A percentile compares a stretch with the other conserved stretches of the same genome.
Conservation (phyloP, 2,329 filamentous ascomycete species). For the Neofusicoccum ribis region DNA sequence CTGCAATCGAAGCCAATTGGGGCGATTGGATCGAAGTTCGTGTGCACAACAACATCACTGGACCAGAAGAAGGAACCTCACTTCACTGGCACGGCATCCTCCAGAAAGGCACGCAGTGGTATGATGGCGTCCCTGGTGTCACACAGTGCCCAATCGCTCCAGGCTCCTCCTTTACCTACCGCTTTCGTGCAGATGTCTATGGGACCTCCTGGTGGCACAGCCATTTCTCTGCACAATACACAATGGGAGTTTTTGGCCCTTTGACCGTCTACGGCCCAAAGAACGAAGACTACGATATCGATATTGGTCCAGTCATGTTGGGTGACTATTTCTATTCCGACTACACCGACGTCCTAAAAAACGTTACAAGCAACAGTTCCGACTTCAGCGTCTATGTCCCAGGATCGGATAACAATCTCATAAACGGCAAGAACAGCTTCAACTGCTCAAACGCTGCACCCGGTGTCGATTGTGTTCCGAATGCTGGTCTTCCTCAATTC, state of each 20-base stretch:
- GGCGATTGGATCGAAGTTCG: slow-evolving; percentile 32
- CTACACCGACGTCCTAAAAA: no score
- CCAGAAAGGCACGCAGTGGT: slow-evolving; percentile 33
- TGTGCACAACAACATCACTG: background rate
- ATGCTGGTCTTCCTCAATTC: no score
- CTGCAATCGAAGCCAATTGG: slow-evolving; percentile 34
- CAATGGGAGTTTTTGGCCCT: slow-evolving; percentile 29
- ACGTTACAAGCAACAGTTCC: no score
- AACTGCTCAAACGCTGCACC: no score
- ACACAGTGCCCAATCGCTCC: slow-evolving; percentile 38
- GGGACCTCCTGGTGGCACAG: slow-evolving; percentile 30
- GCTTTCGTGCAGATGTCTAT: slow-evolving; percentile 30
- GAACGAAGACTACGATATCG: slow-evolving; percentile 27
- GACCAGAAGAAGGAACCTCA: slow-evolving; percentile 31
- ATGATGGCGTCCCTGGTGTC: slow-evolving; percentile 38
- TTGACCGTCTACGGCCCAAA: slow-evolving; percentile 31
- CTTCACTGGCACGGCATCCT: slow-evolving; percentile 38
- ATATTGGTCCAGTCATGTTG: slow-evolving; percentile 26
- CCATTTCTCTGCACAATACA: slow-evolving; percentile 32
- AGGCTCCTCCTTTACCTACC: slow-evolving; percentile 29
- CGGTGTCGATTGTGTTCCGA: no score
- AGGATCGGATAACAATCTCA: no score
- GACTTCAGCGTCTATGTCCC: no score
- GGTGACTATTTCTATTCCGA: no score
- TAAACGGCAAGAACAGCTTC: no score